Base-by-base conservation (phyloP, 1,139 yeast species). In the Geotrichum phurueaensis region DNA sequence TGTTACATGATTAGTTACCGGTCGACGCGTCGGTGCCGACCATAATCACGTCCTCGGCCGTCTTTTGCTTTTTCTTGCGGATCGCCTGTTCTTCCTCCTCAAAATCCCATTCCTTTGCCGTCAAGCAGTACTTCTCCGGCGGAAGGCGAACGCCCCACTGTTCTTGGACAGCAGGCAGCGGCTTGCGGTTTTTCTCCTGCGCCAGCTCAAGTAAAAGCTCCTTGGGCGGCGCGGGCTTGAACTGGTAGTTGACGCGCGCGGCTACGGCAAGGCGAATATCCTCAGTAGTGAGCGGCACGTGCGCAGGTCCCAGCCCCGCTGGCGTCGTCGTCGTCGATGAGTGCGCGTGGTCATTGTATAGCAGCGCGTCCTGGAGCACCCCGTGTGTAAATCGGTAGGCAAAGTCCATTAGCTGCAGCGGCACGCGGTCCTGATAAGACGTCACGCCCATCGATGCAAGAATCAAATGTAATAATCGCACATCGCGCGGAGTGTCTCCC, bases 71-170 rank as follows among this genome's bases (percentile, higher is more conserved):
- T 58, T 51, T 60, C 62, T 54, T 60, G 55, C 54, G 66, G 47
- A 60, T 69, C 53, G 76, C 74, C 57, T 78, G 81, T 36, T 69
- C 72, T 60, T 79, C 81, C 49, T 81, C 84, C 45, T 79, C 80
- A 54, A 80, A 67, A 48, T 83, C 85, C 86, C 91, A 86, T 67
- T 89, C 94, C 65, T 82, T 81, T 1, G 90, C 91, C 0, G 97
- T 91, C 61, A 94, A 76, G 74, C 98, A 94, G 76, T 91, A 92
- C 81, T 92, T 94, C 77, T 94, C 99, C 10, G 99, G 99, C 3
- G 99, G 99, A 61, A 95, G 79, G 65, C 97, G 83, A 60, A 94
- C 80, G 25, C 99, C 99, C 87, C 94, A 92, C 60, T 87, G 84
- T 31, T 96, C 95, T 73, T 91, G 86, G 36, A 94, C 94, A 9